Base-by-base conservation (phyloP, 2,329 filamentous ascomycete species). In the Fusarium newnesense region DNA sequence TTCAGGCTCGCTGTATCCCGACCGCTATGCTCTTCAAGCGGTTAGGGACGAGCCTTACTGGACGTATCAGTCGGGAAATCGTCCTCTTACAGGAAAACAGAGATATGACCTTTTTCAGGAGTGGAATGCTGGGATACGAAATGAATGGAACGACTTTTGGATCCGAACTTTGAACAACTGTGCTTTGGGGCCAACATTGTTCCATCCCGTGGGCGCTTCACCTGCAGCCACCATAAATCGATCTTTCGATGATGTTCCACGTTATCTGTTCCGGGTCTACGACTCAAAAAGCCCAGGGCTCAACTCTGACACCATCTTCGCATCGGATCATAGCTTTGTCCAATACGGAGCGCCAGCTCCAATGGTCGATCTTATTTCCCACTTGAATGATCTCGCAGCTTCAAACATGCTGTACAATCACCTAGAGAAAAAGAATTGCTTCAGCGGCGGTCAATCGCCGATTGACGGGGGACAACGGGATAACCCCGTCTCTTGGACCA, bases 401-500 rank as follows among this genome's bases (percentile, higher is more conserved):
- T 24, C n/a, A 11, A 0, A 6, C 0, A 43, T 43, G 9, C n/a
- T 24, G 4, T 10, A 8, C 5, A 0, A 43, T 11, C 42, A 43
- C 6, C n/a, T 43, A 4, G 42, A 24, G 1, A 24, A 0, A 24
- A 43, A 43, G 5, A 8, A 24, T n/a, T 24, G n/a, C n/a, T 24
- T 43, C 2, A 4, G 0, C 24, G 13, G 40, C 0, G 9, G 15
- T 11, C 9, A 0, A 18, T 8, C 15, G 24, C 4, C 24, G 24
- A 24, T 3, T 24, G 24, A 24, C 24, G 24, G 24, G 24, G 24
- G 4, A 24, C 24, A 24, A 34, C 32, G 1, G 6, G 13, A 43
- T 10, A 24, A 24, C n/a, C n/a, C 24, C 9, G 42, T 43, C 0
- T 24, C n/a, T 3, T 43, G 42, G 42, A 43, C n/a, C 18, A 43